Base-by-base conservation (phyloP, 2,329 filamentous ascomycete genomes). In the Parastagonospora avenae region DNA sequence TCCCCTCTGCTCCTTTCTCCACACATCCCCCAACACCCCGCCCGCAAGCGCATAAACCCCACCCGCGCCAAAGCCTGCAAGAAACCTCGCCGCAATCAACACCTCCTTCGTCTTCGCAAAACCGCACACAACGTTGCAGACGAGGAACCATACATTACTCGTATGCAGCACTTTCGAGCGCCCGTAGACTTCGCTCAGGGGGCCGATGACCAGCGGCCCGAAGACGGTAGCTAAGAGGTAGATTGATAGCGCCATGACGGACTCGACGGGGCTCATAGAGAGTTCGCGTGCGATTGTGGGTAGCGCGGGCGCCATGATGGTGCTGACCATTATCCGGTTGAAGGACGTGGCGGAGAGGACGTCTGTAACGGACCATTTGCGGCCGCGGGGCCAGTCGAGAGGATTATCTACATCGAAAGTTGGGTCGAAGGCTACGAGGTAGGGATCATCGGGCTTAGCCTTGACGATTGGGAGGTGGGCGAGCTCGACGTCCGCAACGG, bases 251-350 rank as follows among this genome's bases (percentile, higher is more conserved):
- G 66, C 56, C 57, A 70, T 63, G 16, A 60, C 49, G 1, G 61
- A 46, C 29, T 67, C 61, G 5, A 62, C 54, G 2, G 60, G 46
- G 4, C 15, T 53, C 60, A 67, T 67, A 38, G 62, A 24, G 3
- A 68, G 45, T 41, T 66, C 63, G 2, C 35, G 8, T 2, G 61
- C 57, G 40, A 67, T 67, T 31, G 55, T 56, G 3, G 44, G 32
- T 1, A 70, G 50, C 0, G 64, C 61, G 1, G 65, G 65, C 9
- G 67, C 67, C 64, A 68, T 68, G 48, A 67, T 68, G 15, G 65
- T 68, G 11, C 56, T 61, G 5, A 68, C 65, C 65, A 68, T 68
- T 42, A 66, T 68, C 31, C 65, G 62, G 31, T 60, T 63, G 50
- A 68, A 68, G 15, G 56, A 62, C 8, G 61, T 64, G 2, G 59